Evolutionary conservation across 208 protist genomes (phyloP).

Genomic region (Wallacemonas rigidus): DNA sequence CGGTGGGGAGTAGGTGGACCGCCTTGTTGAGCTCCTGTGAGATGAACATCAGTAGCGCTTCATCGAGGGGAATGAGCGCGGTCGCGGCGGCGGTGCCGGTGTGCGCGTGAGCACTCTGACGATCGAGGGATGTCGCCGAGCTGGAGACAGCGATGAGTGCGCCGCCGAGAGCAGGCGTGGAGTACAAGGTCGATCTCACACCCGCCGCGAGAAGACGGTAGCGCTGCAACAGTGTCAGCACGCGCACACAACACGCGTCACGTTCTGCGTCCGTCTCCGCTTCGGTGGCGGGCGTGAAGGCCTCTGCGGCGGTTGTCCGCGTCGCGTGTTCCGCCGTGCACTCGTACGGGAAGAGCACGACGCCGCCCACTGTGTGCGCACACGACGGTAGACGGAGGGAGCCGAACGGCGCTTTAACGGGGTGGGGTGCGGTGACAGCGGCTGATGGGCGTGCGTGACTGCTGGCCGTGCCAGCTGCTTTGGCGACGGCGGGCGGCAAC

Average conservation of each 20-base stretch:
- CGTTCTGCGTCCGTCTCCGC: not conserved
- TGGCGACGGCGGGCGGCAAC: not conserved
- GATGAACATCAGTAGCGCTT: constrained; percentile 29
- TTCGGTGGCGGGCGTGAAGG: not conserved
- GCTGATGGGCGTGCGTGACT: not conserved
- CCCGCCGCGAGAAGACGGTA: constrained; percentile 20
- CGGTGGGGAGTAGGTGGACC: constrained; percentile 36
- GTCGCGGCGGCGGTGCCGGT: constrained; percentile 6
- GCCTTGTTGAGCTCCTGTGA: constrained; percentile 57
- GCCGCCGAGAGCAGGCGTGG: not conserved
- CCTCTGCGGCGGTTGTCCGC: not conserved
- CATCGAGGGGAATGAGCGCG: constrained; percentile 33
- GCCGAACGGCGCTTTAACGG: constrained; percentile 1
- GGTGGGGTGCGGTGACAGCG: not conserved
- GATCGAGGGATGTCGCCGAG: too few species aligned
- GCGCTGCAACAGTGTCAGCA: constrained; percentile 35
- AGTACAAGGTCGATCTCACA: not conserved
- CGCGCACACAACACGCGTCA: constrained; percentile 31
- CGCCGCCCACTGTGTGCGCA: constrained; percentile 1
- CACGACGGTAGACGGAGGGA: constrained; percentile 9
- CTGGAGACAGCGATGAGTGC: not conserved
- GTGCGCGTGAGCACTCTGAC: not conserved
- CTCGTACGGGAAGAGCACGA: constrained; percentile 7
- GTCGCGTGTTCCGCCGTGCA: not conserved
- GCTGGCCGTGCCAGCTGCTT: not conserved